Evolutionary conservation across 768 basidiomycete species (phyloP), one percentile per base, ranked within the genome.

Genomic region (Daedaleopsis nitida): DNA sequence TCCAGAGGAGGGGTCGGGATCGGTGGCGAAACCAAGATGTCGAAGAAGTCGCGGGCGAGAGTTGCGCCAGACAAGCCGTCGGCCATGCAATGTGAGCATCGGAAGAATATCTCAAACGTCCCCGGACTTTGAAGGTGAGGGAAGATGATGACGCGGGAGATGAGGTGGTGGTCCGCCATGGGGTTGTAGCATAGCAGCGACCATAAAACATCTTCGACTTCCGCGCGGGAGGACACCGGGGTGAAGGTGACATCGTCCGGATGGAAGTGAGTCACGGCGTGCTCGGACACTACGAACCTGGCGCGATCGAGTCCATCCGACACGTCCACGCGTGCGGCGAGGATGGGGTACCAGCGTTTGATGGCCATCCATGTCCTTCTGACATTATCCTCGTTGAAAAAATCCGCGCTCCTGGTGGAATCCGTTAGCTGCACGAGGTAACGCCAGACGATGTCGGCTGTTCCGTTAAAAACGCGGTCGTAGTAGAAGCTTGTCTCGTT

Each of bases 341-440:
- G 78, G 6, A 87, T 73, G 1, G 85, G 85, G 60, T 75, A 84
- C 37, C 73, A 76, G 24, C 70, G 72, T 68, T 86, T 86, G 21
- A 83, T 68, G 12, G 75, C 67, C 21, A 71, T 32, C 84, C 84
- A 87, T 2, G 81, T 74, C 32, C 71, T 69, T 1, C 47, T 42
- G 42, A 86, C 65, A 59, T 80, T 83, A 11, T 66, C 65, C 8
- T 69, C 57, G 13, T 69, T 67, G 59, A 75, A 72, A 37, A 69
- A 37, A 71, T 55, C 24, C 60, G 62, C 51, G 58, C 59, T 57
- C 7, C 32, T 44, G 1, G 45, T 42, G 13, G 35, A 48, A 17
- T 67, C 64, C 10, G 67, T 24, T 12, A 74, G 42, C 58, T 75
- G 58, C 37, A 81, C 55, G 49, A 73, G 69, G 3, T 74, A 64